Base-by-base conservation (phyloP, 805 yeast genomes). In the Kuraishia floccosa region DNA sequence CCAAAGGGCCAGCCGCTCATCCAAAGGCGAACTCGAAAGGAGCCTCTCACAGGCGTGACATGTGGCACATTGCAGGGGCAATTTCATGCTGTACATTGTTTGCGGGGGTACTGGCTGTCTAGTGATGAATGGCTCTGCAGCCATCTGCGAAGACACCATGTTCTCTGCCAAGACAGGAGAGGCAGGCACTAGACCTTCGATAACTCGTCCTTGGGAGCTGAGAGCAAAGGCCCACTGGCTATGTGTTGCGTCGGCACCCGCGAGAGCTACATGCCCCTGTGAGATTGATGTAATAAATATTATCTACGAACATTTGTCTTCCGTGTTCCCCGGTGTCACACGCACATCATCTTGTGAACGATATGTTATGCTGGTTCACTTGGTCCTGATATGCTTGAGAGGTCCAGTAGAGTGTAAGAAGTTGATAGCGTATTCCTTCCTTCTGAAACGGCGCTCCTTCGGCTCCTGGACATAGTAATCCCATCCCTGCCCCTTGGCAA, bases 401-500 rank as follows among this genome's bases (percentile, higher is more conserved):
- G 80, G 79, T 16, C 80, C 82, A 3, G 72, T 42, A 20, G 74
- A 64, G 54, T 80, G 89, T 46, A 56, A 56, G 51, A 82, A 82
- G 65, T 82, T 82, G 35, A 63, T 58, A 24, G 87, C 66, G 47
- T 83, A 82, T 32, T 74, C 79, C 63, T 84, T 83, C 65, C 68
- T 70, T 49, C 74, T 68, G 59, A 83, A 79, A 37, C 67, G 73
- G 49, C 85, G 76, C 46, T 60, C 59, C 50, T 81, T 77, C 34
- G 94, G 93, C 54, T 82, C 91, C 52, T 79, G 84, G 37, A 83
- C 72, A 46, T 77, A 79, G 50, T 72, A 81, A 41, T 76, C 76
- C 89, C 91, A 83, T 17, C 89, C 94, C 52, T 83, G 89, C 36
- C 82, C 77, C 41, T 73, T 69, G 8, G 93, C 93, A 54, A 83